phyloP scores from a whole-genome alignment of 495 filamentous ascomycete genomes.

The Hyphodiscus hymeniophilus region DNA sequence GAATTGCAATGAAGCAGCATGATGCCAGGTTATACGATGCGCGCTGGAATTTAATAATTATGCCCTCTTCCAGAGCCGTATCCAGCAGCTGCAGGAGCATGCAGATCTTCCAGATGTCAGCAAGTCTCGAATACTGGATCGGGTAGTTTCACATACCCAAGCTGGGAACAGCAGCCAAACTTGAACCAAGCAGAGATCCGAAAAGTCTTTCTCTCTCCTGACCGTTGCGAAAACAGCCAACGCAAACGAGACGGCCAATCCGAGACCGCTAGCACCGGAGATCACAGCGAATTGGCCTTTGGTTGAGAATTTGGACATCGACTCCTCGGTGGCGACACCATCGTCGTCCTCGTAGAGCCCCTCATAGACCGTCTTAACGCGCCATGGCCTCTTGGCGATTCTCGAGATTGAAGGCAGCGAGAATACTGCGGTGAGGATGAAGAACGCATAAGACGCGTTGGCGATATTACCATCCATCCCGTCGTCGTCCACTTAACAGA shows the following conservation, averaged over 20 bases:
- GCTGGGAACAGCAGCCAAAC: conserved; percentile 2
- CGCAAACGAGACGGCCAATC: conserved; percentile 8
- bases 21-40: neutral
- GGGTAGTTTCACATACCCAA: conserved; percentile 5
- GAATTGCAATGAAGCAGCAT: neutral
- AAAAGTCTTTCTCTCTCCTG: neutral
- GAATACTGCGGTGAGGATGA: neutral
- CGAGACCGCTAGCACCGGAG: neutral
- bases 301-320: conserved; percentile 42
- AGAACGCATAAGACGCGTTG: neutral
- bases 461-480: neutral
- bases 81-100: neutral
- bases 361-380: neutral
- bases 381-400: neutral
- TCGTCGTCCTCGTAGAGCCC: conserved; percentile 52
- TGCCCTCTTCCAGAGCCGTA: neutral
- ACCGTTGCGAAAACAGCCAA: conserved; percentile 3
- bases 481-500: too few relatives aligned
- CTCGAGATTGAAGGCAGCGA: conserved; percentile 1
- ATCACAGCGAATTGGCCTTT: conserved; percentile 15
- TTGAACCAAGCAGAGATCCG: neutral
- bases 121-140: neutral
- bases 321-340: conserved; percentile 49
- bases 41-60: neutral
- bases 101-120: neutral